Percentiles rank a stretch among this genome's conserved stretches.
Evolutionary conservation across 331 rosid genomes (phyloP).

Genomic region (Saraca asoca): DNA sequence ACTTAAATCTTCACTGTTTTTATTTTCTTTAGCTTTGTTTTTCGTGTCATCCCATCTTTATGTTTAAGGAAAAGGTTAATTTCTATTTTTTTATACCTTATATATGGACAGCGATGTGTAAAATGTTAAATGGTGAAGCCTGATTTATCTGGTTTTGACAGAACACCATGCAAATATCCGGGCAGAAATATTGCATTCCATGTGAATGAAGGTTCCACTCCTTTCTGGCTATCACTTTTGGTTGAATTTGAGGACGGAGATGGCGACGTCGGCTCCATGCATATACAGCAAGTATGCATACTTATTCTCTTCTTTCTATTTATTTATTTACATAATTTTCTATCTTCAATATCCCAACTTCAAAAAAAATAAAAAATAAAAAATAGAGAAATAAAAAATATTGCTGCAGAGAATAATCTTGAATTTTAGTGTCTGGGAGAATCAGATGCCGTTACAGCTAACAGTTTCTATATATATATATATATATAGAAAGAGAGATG

Average conservation of each 20-base stretch:
- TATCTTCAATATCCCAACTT: too few species aligned
- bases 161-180: constrained; percentile 72
- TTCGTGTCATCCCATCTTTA: too few species aligned
- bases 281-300: constrained; percentile 61
- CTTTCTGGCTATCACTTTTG: constrained; percentile 76
- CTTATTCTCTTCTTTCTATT: constrained; percentile 8
- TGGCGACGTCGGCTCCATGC: constrained; percentile 84
- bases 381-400: too few species aligned
- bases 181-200: constrained; percentile 73
- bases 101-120: too few species aligned
- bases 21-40: too few species aligned
- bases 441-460: constrained; percentile 46
- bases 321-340: not conserved
- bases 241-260: constrained; percentile 82
- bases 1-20: too few species aligned
- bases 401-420: not conserved
- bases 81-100: too few species aligned
- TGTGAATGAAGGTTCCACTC: constrained; percentile 90
- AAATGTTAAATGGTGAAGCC: too few species aligned
- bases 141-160: constrained; percentile 20
- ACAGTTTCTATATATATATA: constrained; percentile 25
- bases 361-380: too few species aligned
- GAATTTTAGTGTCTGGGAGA: constrained; percentile 34
- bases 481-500: not conserved
- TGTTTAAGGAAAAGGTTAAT: too few species aligned